Evolutionary conservation across 192 early-diverging fungal genomes (phyloP).

Genomic region (Linderina pennispora): DNA sequence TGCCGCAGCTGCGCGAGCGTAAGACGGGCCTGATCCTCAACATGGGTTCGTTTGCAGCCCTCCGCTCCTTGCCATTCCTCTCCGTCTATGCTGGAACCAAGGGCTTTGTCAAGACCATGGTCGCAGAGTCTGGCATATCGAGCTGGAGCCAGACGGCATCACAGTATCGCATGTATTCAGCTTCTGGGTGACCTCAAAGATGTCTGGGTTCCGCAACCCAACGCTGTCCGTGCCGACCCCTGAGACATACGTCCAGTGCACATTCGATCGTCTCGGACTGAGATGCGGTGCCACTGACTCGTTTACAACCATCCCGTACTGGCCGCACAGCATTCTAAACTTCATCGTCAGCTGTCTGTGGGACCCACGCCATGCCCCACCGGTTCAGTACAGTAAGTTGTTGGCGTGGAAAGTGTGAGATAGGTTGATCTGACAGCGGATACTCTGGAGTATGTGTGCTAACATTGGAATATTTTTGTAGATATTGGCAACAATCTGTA

Average conservation of each 20-base stretch:
- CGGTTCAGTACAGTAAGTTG: constrained; percentile 21
- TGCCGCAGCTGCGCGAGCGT: constrained; percentile 68
- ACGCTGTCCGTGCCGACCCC: constrained; percentile 65
- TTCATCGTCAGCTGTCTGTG: constrained; percentile 24
- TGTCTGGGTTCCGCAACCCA: constrained; percentile 81
- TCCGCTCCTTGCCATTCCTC: constrained; percentile 70
- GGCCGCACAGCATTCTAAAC: constrained; percentile 24
- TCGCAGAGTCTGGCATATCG: constrained; percentile 32
- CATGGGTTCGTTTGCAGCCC: constrained; percentile 80
- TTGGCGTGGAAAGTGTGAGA: too few relatives aligned
- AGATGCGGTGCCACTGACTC: constrained; percentile 48
- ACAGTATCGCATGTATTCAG: constrained; percentile 56
- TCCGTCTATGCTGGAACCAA: constrained; percentile 89
- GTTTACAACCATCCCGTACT: constrained; percentile 25
- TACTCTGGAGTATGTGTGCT: too few relatives aligned
- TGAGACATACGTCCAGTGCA: constrained; percentile 63
- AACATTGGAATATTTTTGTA: too few relatives aligned
- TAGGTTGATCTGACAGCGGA: too few relatives aligned
- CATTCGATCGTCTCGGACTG: constrained; percentile 61
- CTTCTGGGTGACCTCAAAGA: constrained; percentile 84
- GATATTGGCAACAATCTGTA: constrained; percentile 13
- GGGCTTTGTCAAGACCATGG: constrained; percentile 61
- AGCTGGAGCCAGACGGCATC: constrained; percentile 21
- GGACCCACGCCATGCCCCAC: constrained; percentile 14
- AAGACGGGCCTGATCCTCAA: constrained; percentile 83